phyloP scores from a whole-genome alignment of 805 yeast species.

The Candida michaelii region DNA sequence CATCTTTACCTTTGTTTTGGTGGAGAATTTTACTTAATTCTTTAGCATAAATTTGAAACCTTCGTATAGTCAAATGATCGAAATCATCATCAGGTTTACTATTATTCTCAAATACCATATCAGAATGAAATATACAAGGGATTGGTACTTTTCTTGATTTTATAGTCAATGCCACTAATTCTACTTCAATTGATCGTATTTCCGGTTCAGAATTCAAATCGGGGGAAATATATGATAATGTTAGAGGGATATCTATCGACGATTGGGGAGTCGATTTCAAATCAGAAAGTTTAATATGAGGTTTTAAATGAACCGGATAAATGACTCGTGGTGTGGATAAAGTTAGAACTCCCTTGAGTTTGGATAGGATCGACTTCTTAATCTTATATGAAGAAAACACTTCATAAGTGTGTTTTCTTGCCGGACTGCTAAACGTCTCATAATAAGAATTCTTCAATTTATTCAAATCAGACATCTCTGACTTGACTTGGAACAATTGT shows the following conservation, averaged over 20 bases:
- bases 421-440: slow-evolving; percentile 16
- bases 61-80: slow-evolving; percentile 29
- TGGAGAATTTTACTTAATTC: slow-evolving; percentile 27
- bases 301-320: slow-evolving; percentile 19
- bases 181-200: slow-evolving; percentile 26
- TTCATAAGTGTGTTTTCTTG: slow-evolving; percentile 23
- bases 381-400: slow-evolving; percentile 30
- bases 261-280: slow-evolving; percentile 3
- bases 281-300: slow-evolving; percentile 9
- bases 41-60: slow-evolving; percentile 31
- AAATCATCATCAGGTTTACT: slow-evolving; percentile 28
- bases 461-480: slow-evolving; percentile 23
- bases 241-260: slow-evolving; percentile 9
- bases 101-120: slow-evolving; percentile 34
- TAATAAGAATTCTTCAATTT: slow-evolving; percentile 31
- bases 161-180: slow-evolving; percentile 30
- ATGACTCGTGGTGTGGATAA: slow-evolving; percentile 31
- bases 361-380: slow-evolving; percentile 28
- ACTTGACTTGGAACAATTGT: slow-evolving; percentile 15
- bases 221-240: slow-evolving; percentile 22
- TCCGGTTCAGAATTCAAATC: slow-evolving; percentile 25
- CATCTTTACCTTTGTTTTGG: slow-evolving; percentile 22
- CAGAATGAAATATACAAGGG: slow-evolving; percentile 36
- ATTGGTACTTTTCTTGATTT: slow-evolving; percentile 33
- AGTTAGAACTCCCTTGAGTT: slow-evolving; percentile 33